Evolutionary conservation across 2,329 filamentous ascomycete species (phyloP), one percentile per base, ranked within the genome.

Genomic region (Orbilia brochopaga): DNA sequence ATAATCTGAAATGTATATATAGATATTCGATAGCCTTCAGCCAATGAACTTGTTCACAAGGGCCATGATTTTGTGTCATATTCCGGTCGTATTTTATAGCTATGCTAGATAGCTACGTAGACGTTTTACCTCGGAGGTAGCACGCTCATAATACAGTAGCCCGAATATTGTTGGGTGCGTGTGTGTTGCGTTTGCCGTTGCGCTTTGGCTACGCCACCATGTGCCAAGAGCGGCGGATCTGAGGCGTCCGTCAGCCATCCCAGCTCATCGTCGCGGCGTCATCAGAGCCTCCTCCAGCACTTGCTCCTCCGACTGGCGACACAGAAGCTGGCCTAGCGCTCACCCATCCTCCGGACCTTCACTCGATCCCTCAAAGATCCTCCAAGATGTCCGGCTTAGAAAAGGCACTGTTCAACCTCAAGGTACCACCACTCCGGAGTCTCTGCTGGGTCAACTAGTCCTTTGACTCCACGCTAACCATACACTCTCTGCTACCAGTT

Each of bases 381-480:
- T 42, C 13, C 44, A 77, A 54, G 65, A 86, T 86, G 85, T 86
- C 85, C 32, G 85, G 85, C 72, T 82, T 86, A 64, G 85, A 86
- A 78, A 86, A 86, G 77, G 84, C 85, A 23, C 82, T 86, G 44
- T 86, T 86, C 80, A 86, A 86, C 77, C 81, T 87, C 72, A 87
- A 86, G 81, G 85, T 85, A 73, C 8, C 4, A 42, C 48, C 48
- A 54, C 19, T 59, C 17, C 53, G 35, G 23, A 48, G n/a, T 13
- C 40, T 32, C 8, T 48, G 27, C 40, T 32, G 56, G 17, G 48
- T 56, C 21, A 32, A 50, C 46, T 59, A 55, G 40, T 69, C 51
- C 37, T 42, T 32, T 37, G 27, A 32, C 40, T 56, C 40, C 13
- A 10, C 53, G 24, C 37, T 19, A 60, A 30, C 44, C 15, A n/a